phyloP scores from a whole-genome alignment of 495 filamentous ascomycete genomes.

The Neurospora sp. region DNA sequence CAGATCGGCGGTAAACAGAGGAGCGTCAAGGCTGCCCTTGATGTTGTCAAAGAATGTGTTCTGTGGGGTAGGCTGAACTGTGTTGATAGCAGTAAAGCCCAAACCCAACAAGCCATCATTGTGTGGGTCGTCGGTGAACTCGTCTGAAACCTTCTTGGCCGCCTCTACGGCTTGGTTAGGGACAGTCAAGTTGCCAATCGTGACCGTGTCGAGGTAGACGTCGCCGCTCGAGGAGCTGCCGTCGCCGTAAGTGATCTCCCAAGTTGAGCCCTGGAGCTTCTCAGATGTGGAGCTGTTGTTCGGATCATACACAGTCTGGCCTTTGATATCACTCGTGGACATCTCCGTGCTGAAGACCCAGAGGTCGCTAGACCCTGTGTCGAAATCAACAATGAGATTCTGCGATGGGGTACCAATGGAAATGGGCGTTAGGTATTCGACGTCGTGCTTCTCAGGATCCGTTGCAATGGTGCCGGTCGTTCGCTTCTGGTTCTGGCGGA shows the following conservation, averaged over 20 bases:
- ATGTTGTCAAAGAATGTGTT: slow-evolving; percentile 69
- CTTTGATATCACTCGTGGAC: slow-evolving; percentile 13
- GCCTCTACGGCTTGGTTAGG: slow-evolving; percentile 59
- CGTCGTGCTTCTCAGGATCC: slow-evolving; percentile 47
- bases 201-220: slow-evolving; percentile 63
- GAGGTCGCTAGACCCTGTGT: slow-evolving; percentile 71
- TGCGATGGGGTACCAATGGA: slow-evolving; percentile 48
- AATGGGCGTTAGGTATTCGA: slow-evolving; percentile 59
- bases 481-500: slow-evolving; percentile 1
- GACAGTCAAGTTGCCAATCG: slow-evolving; percentile 54
- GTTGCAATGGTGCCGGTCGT: slow-evolving; percentile 32
- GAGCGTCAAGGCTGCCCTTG: slow-evolving; percentile 42
- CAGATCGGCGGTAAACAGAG: slow-evolving; percentile 59
- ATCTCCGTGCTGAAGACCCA: slow-evolving; percentile 37
- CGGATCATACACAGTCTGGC: slow-evolving; percentile 55
- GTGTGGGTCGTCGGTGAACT: slow-evolving; percentile 49
- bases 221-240: slow-evolving; percentile 52
- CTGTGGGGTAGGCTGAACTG: slow-evolving; percentile 47
- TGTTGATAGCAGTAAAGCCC: slow-evolving; percentile 62
- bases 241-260: slow-evolving; percentile 67
- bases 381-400: slow-evolving; percentile 57
- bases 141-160: slow-evolving; percentile 47
- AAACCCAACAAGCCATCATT: slow-evolving; percentile 67
- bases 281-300: slow-evolving; percentile 33
- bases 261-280: slow-evolving; percentile 44